Evolutionary conservation across 768 basidiomycete species (phyloP), one percentile per base, ranked within the genome.

Genomic region (Lactarius hatsudake): DNA sequence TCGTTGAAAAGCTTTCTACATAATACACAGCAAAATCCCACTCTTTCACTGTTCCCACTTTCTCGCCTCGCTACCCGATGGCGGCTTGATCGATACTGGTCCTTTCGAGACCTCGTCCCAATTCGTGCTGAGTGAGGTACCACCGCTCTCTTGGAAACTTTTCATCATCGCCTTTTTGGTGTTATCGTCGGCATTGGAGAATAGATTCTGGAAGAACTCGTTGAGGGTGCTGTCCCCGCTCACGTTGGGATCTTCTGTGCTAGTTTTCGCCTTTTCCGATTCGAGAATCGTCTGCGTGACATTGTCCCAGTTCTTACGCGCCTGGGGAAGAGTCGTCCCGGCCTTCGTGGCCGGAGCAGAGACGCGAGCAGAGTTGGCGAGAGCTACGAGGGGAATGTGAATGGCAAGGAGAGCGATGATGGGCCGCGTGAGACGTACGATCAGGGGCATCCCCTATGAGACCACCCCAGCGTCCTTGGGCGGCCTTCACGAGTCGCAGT

Each of bases 151-250:
- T 67, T 84, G 82, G 76, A 93, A 98, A 74, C 93, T 96, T 84
- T 99, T 99, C 88, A 98, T 87, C 95, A 99, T 99, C 3, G 97
- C 97, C 43, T 88, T 85, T 73, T 83, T 87, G 17, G 96, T 93
- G 72, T 99, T 93, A 0, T 94, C 92, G 71, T 97, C 94, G 30
- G 96, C 91, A 75, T 91, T 92, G 7, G 84, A 82, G 73, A 90
- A 99, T 69, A 99, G 86, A 79, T 93, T 91, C 74, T 92, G 90
- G 86, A 96, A 96, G 80, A 96, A 93, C 34, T 81, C 73, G 77
- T 98, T 96, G 65, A 97, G 83, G 6, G 91, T 86, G 65, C 81
- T 84, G 76, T 97, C 95, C 26, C 96, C 96, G 28, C 92, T 92
- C 20, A 89, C 87, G 76, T 97, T 98, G 38, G 94, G 91, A 74